Evolutionary conservation across 169 alveolate genomes (phyloP), one percentile per base, ranked within the genome.

Genomic region (Sarcocystis neurona): DNA sequence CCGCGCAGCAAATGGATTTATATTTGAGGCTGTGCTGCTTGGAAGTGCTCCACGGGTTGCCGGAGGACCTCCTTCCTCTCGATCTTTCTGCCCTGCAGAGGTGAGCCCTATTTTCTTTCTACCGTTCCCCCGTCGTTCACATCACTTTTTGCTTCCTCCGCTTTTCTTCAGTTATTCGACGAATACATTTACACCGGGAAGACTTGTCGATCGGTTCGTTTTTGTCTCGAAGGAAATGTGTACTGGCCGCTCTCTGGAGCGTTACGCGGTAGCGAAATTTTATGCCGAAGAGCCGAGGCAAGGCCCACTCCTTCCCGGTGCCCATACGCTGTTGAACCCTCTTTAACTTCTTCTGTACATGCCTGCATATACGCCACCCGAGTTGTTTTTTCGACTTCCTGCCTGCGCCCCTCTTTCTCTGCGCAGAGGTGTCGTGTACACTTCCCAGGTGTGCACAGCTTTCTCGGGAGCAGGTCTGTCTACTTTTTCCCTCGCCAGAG

Each of bases 51-150:
- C 90, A 86, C 56, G 44, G 68, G n/a, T 27, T 86, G 32, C 74
- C 90, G 27, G 90, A 86, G 79, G 90, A 70, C 43, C 90, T 72
- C 37, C 90, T 86, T n/a, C 90, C 90, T 60, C 56, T 86, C 43
- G 90, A 86, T 68, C 53, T 86, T 32, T 86, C 90, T 18, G 90
- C 90, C 10, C 85, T 86, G 41, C 47, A 86, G 86, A 86, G 90
- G 90, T 53, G 37, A 79, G 87, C 43, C 70, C 6, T 12, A n/a
- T 8, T 20, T 2, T 4, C 47, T n/a, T n/a, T 4, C 37, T 34
- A 4, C 5, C 18, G 18, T 10, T 41, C 18, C 8, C 3, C 37
- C 37, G 50, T 37, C 37, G 5, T 72, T 4, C 18, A 39, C 43
- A 41, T 8, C 3, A 41, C 30, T 18, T 53, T 27, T 20, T 27